These are phyloP conservation scores for Helianthus annuus DNA, from an alignment of 129 eudicot species.

Conservation along the genomic window HanXRQr2.0-SUNRISE NC_035446.2:111947979-111948478, in stretches of 20 bases:
- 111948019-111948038: too few species aligned
- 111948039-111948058: too few species aligned
- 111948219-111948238: conserved; percentile 39
- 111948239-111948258: not conserved
- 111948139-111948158: conserved; percentile 71
- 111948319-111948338: conserved; percentile 83
- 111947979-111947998: conserved; percentile 39
- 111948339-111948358: conserved; percentile 73
- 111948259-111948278: not conserved
- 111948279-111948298: not conserved
- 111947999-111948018: too few species aligned
- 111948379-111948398: conserved; percentile 73
- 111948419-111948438: conserved; percentile 71
- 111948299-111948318: conserved; percentile 37
- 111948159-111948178: conserved; percentile 50
- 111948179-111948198: conserved; percentile 66
- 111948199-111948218: conserved; percentile 63
- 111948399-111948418: conserved; percentile 80
- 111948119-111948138: conserved; percentile 78
- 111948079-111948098: not conserved
- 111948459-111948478: conserved; percentile 77
- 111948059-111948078: not conserved
- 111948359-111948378: conserved; percentile 81
- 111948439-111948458: conserved; percentile 61
- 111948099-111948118: conserved; percentile 68